Evolutionary conservation across 225 moss, liverwort and hornwort species (phyloP).

Genomic region (Takakia lepidozioides): DNA sequence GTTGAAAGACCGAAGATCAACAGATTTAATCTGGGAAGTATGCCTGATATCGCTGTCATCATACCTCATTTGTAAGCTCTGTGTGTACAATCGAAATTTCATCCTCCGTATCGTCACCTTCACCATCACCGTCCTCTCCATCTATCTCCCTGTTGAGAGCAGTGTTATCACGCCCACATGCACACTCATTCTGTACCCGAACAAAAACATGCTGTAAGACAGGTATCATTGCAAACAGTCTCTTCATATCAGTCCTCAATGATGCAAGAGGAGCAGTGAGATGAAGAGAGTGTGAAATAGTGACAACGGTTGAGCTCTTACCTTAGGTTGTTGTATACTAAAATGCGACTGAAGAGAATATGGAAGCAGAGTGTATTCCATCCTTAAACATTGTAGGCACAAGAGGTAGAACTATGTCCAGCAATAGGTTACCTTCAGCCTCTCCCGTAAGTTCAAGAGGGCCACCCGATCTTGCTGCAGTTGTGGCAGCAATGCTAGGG

Average conservation of each 20-base stretch:
- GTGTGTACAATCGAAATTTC: conserved; percentile 78
- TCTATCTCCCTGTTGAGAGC: conserved; percentile 25
- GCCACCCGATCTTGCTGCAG: conserved; percentile 80
- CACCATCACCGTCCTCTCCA: conserved; percentile 55
- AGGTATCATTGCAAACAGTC: no score
- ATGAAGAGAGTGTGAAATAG: no score
- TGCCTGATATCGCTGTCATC: not conserved
- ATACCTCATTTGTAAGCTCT: conserved; percentile 86
- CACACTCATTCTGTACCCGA: conserved; percentile 41
- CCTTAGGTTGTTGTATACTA: no score
- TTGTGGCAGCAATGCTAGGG: conserved; percentile 77
- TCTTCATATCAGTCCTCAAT: no score
- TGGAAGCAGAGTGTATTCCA: no score
- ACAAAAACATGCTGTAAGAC: no score
- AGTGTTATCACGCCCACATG: conserved; percentile 33
- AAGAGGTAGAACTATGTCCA: not conserved
- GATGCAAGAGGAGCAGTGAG: no score
- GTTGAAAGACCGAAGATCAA: not conserved
- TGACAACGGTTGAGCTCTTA: no score
- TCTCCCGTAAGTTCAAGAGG: conserved; percentile 66
- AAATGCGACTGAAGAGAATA: no score
- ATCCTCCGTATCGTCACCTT: conserved; percentile 79
- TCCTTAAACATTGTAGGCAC: no score
- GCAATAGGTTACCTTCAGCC: conserved; percentile 40
- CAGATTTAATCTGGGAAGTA: not conserved